Evolutionary conservation across 2,329 filamentous ascomycete species (phyloP).

Genomic region (Fusarium goolgardi): DNA sequence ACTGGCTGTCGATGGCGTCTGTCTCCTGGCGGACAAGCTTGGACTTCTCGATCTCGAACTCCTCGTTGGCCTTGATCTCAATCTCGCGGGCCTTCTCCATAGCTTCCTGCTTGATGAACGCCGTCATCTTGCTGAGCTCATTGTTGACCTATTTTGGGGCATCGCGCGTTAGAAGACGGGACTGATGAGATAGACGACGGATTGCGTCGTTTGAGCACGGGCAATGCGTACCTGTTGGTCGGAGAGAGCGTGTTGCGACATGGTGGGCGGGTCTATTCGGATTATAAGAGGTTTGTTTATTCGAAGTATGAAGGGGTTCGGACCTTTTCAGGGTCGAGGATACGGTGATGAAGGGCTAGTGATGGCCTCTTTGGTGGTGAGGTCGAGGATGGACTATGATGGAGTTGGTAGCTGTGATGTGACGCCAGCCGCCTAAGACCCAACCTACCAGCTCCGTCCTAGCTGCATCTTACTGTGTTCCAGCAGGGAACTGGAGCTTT

Average conservation of each 20-base stretch:
- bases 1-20: slow-evolving; percentile 87
- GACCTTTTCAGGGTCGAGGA: slow-evolving; percentile 12
- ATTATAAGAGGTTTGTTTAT: slow-evolving; percentile 22
- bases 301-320: slow-evolving; percentile 1
- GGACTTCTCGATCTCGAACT: slow-evolving; percentile 98
- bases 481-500: slow-evolving; percentile 31
- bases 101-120: slow-evolving; percentile 99
- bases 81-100: slow-evolving; percentile 97
- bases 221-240: slow-evolving; percentile 84
- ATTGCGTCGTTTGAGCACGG: slow-evolving; percentile 36
- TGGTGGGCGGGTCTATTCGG: slow-evolving; percentile 61
- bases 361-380: slow-evolving; percentile 42
- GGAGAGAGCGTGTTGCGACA: slow-evolving; percentile 97
- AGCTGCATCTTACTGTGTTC: slow-evolving; percentile 32
- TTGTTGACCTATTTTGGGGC: slow-evolving; percentile 77
- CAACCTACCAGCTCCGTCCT: slow-evolving; percentile 20
- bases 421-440: slow-evolving; percentile 43
- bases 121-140: slow-evolving; percentile 99
- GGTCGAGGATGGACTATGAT: slow-evolving; percentile 35
- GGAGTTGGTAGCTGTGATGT: slow-evolving; percentile 46
- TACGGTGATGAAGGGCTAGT: slow-evolving; percentile 28
- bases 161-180: slow-evolving; percentile 31
- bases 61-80: slow-evolving; percentile 97
- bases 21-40: slow-evolving; percentile 98
- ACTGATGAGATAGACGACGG: slow-evolving; percentile 26